Evolutionary conservation across 2,329 filamentous ascomycete species (phyloP), one percentile per base, ranked within the genome.

Genomic region (Pseudocercospora crystallina): DNA sequence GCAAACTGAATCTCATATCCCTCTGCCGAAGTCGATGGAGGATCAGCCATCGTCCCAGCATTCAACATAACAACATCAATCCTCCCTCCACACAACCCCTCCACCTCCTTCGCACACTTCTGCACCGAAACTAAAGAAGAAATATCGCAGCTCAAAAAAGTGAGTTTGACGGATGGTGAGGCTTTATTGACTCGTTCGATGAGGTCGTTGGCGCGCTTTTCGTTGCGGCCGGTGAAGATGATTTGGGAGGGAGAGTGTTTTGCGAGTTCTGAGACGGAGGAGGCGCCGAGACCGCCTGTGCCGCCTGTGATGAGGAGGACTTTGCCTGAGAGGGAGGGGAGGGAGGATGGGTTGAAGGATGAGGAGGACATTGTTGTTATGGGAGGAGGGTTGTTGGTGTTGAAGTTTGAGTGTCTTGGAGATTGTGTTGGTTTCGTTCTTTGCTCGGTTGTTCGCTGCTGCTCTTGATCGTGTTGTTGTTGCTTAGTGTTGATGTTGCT

Each of bases 81-180:
- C 1, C 72, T 61, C 17, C 58, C 62, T 38, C 65, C 42, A 15
- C 68, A 66, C 14, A 61, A 55, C 5, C 43, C 44, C 65, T 12
- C 17, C 30, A 58, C 32, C 7, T 49, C 40, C 8, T 63, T 61
- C 2, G 74, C 76, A 1, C 74, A 77, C 2, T 65, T 55, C 4
- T 68, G 71, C 58, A 81, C 72, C 14, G 76, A 78, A 11, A 67
- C 61, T 36, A 82, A 73, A 0, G 77, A 80, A 1, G 72, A 60
- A 11, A 82, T 69, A 57, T 82, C 78, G 26, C 79, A 72, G 8
- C 70, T 63, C 5, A 82, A 61, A 54, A 72, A 70, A 32, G 69
- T 67, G 49, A 80, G 71, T 49, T 47, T 52, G 31, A 68, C 68
- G 37, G 66, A 58, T 4, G 71, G 68, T 3, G 68, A 61, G 3